These are phyloP conservation scores for Zygosaccharomyces pseudobailii DNA, from an alignment of 1,139 yeast genomes.

Conservation along the genomic window DNA sequence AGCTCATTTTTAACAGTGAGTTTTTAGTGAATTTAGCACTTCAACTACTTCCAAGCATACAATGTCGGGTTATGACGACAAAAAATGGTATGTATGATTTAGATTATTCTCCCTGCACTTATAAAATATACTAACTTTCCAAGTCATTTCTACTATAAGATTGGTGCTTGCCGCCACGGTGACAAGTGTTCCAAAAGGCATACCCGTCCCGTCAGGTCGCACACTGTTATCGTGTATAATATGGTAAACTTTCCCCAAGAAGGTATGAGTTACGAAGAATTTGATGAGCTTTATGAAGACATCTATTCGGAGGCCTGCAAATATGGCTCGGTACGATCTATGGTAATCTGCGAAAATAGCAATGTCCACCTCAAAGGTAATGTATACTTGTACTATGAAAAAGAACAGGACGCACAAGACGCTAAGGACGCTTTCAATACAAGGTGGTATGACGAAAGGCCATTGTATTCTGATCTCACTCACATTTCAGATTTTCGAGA, in stretches of 20 bases:
- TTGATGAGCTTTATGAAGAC: slow-evolving; percentile 70
- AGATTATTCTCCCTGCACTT: neutral
- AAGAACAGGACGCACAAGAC: slow-evolving; percentile 52
- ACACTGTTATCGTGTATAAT: slow-evolving; percentile 63
- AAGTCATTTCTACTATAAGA: slow-evolving; percentile 64
- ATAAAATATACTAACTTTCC: slow-evolving; percentile 7
- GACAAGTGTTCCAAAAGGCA: slow-evolving; percentile 81
- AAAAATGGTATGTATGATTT: slow-evolving; percentile 37
- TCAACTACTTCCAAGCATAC: neutral
- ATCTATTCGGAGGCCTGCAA: slow-evolving; percentile 61
- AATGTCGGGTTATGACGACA: slow-evolving; percentile 29
- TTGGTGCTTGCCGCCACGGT: slow-evolving; percentile 94
- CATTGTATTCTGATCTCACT: slow-evolving; percentile 75
- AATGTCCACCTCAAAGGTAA: slow-evolving; percentile 82
- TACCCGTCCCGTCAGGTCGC: slow-evolving; percentile 61
- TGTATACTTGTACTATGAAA: slow-evolving; percentile 62
- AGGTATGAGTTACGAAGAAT: slow-evolving; percentile 30
- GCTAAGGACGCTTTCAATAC: slow-evolving; percentile 62
- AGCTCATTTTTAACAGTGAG: neutral
- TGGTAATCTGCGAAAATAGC: slow-evolving; percentile 78
- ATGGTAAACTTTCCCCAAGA: slow-evolving; percentile 61
- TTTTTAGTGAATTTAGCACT: neutral
- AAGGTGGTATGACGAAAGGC: slow-evolving; percentile 78
- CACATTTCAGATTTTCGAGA: slow-evolving; percentile 71
- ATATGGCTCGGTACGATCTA: slow-evolving; percentile 54